These are phyloP conservation scores for Sporothrix curviconia DNA, from an alignment of 2,329 filamentous ascomycete species.

Conservation along the genomic window DNA sequence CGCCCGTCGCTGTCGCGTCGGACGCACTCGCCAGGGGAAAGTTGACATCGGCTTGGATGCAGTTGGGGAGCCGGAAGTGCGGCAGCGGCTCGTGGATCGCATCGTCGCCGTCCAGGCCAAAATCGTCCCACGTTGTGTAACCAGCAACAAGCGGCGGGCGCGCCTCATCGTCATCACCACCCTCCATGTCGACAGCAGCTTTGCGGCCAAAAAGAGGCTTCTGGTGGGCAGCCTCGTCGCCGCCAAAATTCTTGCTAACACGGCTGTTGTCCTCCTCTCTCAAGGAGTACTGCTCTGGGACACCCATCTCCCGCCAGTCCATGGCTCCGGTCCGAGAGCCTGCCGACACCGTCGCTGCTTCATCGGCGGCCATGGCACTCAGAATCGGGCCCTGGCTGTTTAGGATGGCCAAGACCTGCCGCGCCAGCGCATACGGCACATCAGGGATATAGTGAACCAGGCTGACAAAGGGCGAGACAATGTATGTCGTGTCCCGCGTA, in stretches of 20 bases:
- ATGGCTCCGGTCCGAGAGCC: conserved; percentile 20
- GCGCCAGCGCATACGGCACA: conserved; percentile 71
- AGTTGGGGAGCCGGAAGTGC: conserved; percentile 77
- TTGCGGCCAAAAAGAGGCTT: not conserved
- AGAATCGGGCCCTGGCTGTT: conserved; percentile 50
- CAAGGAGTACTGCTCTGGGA: conserved; percentile 39
- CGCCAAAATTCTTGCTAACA: not conserved
- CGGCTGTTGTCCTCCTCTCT: conserved; percentile 19
- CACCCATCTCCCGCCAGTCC: conserved; percentile 41
- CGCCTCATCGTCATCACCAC: conserved; percentile 24
- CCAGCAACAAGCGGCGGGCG: conserved; percentile 50
- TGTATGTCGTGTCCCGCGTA: conserved; percentile 78
- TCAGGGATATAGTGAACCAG: conserved; percentile 69
- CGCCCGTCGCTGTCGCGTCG: conserved; percentile 22
- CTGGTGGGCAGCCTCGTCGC: not conserved
- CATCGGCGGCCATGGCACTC: conserved; percentile 19
- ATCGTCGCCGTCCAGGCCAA: conserved; percentile 80
- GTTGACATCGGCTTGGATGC: conserved; percentile 61
- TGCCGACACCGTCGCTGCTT: not conserved
- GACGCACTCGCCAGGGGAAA: conserved; percentile 41
- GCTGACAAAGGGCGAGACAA: conserved; percentile 82
- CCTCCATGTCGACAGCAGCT: conserved; percentile 23
- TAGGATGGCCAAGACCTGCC: conserved; percentile 55
- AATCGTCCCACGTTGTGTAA: conserved; percentile 85
- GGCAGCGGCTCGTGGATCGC: conserved; percentile 70